phyloP scores from a whole-genome alignment of 495 filamentous ascomycete species.

The Aspergillus indologenus region DNA sequence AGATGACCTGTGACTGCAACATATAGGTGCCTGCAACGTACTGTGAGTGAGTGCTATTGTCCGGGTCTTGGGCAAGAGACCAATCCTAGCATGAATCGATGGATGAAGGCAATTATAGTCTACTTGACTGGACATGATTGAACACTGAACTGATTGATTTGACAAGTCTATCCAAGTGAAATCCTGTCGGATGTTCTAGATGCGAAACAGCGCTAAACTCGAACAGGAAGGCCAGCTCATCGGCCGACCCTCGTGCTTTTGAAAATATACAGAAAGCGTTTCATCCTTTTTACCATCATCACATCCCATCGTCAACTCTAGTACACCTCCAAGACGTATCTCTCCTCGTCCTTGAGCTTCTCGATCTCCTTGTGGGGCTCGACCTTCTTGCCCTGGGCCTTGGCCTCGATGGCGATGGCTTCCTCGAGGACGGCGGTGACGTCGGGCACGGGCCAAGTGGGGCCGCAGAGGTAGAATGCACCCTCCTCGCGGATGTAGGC shows the following conservation, averaged over 20 bases:
- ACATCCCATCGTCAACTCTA: conserved; percentile 37
- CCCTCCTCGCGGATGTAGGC: conserved; percentile 88
- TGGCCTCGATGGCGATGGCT: conserved; percentile 78
- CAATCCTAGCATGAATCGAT: too few species aligned
- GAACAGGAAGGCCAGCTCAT: conserved; percentile 23
- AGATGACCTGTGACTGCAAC: too few species aligned
- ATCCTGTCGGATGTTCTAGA: background rate
- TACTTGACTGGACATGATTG: background rate
- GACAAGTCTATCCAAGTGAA: conserved; percentile 12
- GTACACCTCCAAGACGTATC: conserved; percentile 96
- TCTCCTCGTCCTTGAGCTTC: conserved; percentile 85
- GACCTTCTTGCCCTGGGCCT: conserved; percentile 68
- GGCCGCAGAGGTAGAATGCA: conserved; percentile 93
- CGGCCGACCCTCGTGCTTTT: conserved; percentile 4
- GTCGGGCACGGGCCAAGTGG: conserved; percentile 99
- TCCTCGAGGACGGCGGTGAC: conserved; percentile 92
- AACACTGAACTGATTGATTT: background rate
- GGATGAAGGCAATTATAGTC: too few species aligned
- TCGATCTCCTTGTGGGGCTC: conserved; percentile 93
- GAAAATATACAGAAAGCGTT: background rate
- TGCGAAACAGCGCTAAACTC: conserved; percentile 26
- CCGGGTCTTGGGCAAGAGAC: too few species aligned
- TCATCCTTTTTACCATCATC: conserved; percentile 2
- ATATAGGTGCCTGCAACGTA: too few species aligned
- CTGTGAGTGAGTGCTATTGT: too few species aligned